phyloP scores from a whole-genome alignment of 805 yeast genomes.

The Spathaspora girioi region DNA sequence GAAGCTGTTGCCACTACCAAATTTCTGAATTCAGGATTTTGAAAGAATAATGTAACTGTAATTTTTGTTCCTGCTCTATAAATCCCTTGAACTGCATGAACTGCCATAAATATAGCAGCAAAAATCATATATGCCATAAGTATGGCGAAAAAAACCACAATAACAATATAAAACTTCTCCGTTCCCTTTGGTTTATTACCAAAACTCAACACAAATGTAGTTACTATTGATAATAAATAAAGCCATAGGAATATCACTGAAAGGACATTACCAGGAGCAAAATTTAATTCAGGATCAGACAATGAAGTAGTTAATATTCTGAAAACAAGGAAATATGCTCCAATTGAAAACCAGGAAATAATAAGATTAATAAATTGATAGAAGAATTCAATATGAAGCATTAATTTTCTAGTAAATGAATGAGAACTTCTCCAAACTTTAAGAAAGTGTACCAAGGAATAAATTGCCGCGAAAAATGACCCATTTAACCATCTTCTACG shows the following conservation, averaged over 20 bases:
- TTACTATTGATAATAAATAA: constrained; percentile 51
- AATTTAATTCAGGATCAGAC: constrained; percentile 30
- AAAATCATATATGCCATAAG: constrained; percentile 58
- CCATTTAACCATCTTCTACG: constrained; percentile 71
- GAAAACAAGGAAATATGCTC: constrained; percentile 61
- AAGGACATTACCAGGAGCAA: constrained; percentile 46
- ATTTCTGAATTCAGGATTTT: constrained; percentile 42
- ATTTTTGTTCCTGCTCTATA: constrained; percentile 35
- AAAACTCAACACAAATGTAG: constrained; percentile 59
- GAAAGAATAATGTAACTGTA: constrained; percentile 44
- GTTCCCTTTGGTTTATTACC: constrained; percentile 67
- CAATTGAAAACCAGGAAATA: constrained; percentile 62
- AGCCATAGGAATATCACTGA: constrained; percentile 53
- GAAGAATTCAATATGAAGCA: constrained; percentile 51
- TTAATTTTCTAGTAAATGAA: constrained; percentile 45
- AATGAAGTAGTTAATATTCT: constrained; percentile 57
- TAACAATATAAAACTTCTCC: constrained; percentile 48
- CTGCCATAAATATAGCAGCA: constrained; percentile 57
- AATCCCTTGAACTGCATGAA: constrained; percentile 41
- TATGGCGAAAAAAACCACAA: constrained; percentile 54
- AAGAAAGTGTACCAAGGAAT: constrained; percentile 52
- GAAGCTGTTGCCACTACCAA: constrained; percentile 57
- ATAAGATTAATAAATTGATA: constrained; percentile 53
- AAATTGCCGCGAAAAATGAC: constrained; percentile 63
- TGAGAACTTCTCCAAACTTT: constrained; percentile 55